phyloP scores from a whole-genome alignment of 2,329 filamentous ascomycete genomes.

The Didymella glomerata region DNA sequence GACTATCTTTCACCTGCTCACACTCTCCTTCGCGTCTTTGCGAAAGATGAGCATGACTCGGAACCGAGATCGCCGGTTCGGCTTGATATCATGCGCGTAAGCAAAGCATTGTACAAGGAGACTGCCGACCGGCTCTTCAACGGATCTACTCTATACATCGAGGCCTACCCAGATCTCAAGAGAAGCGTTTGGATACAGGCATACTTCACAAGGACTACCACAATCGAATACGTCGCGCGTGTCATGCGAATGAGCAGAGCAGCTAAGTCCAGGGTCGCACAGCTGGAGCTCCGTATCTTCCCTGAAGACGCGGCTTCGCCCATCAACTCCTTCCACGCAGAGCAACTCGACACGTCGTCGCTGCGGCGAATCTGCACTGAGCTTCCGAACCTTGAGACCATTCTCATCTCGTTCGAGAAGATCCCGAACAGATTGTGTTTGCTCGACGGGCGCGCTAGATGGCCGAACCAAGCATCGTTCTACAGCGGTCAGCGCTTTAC shows the following conservation, averaged over 20 bases:
- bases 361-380: constrained; percentile 20
- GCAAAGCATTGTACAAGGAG: constrained; percentile 30
- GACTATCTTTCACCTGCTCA: constrained; percentile 29
- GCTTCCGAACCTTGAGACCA: constrained; percentile 18
- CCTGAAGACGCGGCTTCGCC: constrained; percentile 1
- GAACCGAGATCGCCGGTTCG: constrained; percentile 10
- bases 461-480: neutral
- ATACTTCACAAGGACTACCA: neutral
- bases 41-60: constrained; percentile 1
- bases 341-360: neutral
- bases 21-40: constrained; percentile 12
- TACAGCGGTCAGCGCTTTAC: neutral
- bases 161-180: constrained; percentile 4
- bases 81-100: constrained; percentile 32
- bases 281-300: constrained; percentile 26
- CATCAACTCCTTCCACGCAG: neutral
- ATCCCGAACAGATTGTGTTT: neutral
- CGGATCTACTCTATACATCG: constrained; percentile 25
- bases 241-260: constrained; percentile 19
- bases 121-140: constrained; percentile 27
- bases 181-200: neutral
- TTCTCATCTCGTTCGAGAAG: constrained; percentile 20
- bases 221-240: constrained; percentile 13
- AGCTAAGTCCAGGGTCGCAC: constrained; percentile 22
- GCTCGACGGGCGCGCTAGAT: neutral